Evolutionary conservation across 2,329 filamentous ascomycete species (phyloP).

Genomic region (Fusarium phyllophilum): DNA sequence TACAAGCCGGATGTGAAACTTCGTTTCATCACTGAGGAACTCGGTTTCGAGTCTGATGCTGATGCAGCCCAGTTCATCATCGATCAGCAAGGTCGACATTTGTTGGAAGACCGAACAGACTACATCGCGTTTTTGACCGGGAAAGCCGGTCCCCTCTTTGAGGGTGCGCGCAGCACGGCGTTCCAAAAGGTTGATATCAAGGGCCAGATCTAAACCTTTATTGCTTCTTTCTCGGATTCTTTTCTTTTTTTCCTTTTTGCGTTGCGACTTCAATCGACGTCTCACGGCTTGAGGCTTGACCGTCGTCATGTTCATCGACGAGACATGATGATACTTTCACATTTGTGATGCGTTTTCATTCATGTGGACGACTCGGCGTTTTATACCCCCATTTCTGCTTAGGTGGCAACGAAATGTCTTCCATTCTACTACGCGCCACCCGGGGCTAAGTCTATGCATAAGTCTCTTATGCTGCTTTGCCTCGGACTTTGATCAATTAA

Average conservation of each 20-base stretch:
- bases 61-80: slow-evolving; percentile 92
- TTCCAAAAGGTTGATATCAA: slow-evolving; percentile 96
- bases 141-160: slow-evolving; percentile 79
- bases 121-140: slow-evolving; percentile 78
- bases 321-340: slow-evolving; percentile 33
- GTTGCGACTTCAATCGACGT: slow-evolving; percentile 16
- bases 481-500: slow-evolving; percentile 38
- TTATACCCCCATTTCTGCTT: slow-evolving; percentile 42
- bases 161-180: slow-evolving; percentile 75
- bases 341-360: slow-evolving; percentile 33
- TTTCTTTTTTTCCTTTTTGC: slow-evolving; percentile 16
- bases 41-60: slow-evolving; percentile 92
- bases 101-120: slow-evolving; percentile 81
- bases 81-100: slow-evolving; percentile 77
- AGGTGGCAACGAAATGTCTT: slow-evolving; percentile 23
- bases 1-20: slow-evolving; percentile 92
- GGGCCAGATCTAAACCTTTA: slow-evolving; percentile 80
- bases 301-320: slow-evolving; percentile 29
- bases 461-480: slow-evolving; percentile 12
- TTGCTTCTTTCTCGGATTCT: slow-evolving; percentile 17
- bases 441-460: neutral
- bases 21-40: slow-evolving; percentile 93
- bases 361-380: slow-evolving; percentile 41
- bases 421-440: slow-evolving; percentile 20
- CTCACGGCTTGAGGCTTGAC: slow-evolving; percentile 15